Base-by-base conservation (phyloP, 164 flowering plant species). In the Berberis vulgaris region DNA sequence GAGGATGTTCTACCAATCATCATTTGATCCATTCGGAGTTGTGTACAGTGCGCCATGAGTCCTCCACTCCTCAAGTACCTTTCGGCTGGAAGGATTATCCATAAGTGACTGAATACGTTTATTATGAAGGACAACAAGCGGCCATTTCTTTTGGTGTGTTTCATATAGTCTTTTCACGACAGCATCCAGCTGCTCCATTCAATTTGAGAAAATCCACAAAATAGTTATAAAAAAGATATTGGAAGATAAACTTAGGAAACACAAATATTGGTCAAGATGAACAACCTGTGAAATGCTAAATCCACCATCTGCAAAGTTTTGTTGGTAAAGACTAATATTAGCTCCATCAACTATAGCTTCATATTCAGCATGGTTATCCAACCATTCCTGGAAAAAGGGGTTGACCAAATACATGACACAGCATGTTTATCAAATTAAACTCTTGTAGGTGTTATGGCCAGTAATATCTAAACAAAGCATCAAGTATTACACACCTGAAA, bases 11-110 rank as follows among this genome's bases (percentile, higher is more conserved):
- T 86, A 93, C 98, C 98, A 90, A 79, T 90, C 98, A 77, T 93
- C 98, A 76, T 93, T 93, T 6, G 98, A 90, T 65, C 98, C 98
- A 77, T 62, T 73, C 42, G 98, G 97, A 2, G 97, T 88, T 38
- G 80, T 70, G 72, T 88, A 90, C 47, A 93, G 78, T 49, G 74
- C 73, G 50, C 78, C 84, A 43, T 73, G 79, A 69, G 78, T 76
- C 64, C 65, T 71, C 97, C 95, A 90, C 57, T 87, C 84, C 59
- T 88, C 78, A 41, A 94, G 72, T 63, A 87, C 43, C 65, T 79
- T 78, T 67, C 79, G 69, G 50, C 70, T 68, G 45, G 81, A 76
- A 69, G 84, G 79, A 71, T 71, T 76, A 62, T 78, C 85, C 67
- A 74, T 64, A 52, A 88, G 86, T 6, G 77, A 69, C 47, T 72